Evolutionary conservation across 768 basidiomycete species (phyloP).

Genomic region (Mycena albidolilacea): DNA sequence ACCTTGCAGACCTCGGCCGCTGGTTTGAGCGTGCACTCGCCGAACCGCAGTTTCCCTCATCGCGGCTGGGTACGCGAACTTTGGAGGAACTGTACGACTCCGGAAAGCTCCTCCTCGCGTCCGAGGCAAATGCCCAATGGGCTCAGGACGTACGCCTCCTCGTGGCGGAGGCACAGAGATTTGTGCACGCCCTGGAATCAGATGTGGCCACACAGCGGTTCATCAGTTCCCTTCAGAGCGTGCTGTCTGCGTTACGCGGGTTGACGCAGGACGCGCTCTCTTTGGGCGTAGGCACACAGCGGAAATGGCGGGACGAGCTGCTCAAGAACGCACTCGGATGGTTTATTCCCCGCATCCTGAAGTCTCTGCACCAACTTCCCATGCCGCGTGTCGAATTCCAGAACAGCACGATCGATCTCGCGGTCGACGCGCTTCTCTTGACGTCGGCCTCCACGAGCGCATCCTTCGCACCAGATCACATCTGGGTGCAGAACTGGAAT

Average conservation of each 20-base stretch:
- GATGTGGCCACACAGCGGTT: constrained; percentile 43
- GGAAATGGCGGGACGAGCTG: constrained; percentile 38
- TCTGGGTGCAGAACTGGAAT: constrained; percentile 53
- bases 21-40: constrained; percentile 45
- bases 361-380: constrained; percentile 47
- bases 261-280: constrained; percentile 35
- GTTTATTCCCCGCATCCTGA: constrained; percentile 51
- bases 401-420: constrained; percentile 49
- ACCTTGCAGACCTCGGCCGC: constrained; percentile 37
- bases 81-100: constrained; percentile 45
- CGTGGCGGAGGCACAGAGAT: constrained; percentile 38
- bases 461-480: constrained; percentile 52
- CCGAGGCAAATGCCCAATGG: constrained; percentile 39
- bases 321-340: constrained; percentile 51
- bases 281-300: constrained; percentile 29
- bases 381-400: constrained; percentile 57
- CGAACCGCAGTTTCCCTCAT: constrained; percentile 44
- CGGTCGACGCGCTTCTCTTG: constrained; percentile 51
- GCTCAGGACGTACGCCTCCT: constrained; percentile 37
- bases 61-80: constrained; percentile 40
- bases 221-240: constrained; percentile 35
- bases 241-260: constrained; percentile 31
- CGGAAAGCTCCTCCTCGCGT: constrained; percentile 40
- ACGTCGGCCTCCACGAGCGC: constrained; percentile 41
- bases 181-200: constrained; percentile 39